Evolutionary conservation across 768 basidiomycete species (phyloP).

Genomic region (Russula foetens): DNA sequence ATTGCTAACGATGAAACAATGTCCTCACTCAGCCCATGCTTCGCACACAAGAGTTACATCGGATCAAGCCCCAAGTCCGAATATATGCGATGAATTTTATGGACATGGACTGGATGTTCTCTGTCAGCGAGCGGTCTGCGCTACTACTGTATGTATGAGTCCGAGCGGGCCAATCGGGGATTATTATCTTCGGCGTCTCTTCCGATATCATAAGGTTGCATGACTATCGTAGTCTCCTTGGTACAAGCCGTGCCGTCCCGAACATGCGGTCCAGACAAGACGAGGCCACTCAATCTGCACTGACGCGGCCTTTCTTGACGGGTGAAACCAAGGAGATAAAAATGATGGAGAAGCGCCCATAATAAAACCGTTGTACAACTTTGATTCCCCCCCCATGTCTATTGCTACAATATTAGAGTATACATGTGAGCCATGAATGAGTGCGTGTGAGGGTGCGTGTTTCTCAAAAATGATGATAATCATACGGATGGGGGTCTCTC

Average conservation of each 20-base stretch:
- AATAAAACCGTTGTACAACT: not conserved
- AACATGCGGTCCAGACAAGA: not conserved
- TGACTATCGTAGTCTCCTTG: too few relatives aligned
- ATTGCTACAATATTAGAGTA: slow-evolving; percentile 5
- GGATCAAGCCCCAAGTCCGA: not conserved
- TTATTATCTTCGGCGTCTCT: too few relatives aligned
- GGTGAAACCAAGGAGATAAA: not conserved
- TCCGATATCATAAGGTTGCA: too few relatives aligned
- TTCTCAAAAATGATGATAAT: not conserved
- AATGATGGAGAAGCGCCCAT: not conserved
- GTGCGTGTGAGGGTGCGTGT: not conserved
- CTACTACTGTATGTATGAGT: too few relatives aligned
- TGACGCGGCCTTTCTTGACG: not conserved
- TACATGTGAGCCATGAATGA: not conserved
- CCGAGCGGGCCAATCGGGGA: too few relatives aligned
- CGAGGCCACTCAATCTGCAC: not conserved
- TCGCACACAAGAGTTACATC: not conserved
- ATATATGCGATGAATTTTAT: not conserved
- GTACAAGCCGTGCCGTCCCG: not conserved
- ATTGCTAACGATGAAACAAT: not conserved
- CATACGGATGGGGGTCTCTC: not conserved
- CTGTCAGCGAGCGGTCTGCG: too few relatives aligned
- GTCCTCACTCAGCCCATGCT: not conserved
- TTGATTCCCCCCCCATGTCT: not conserved
- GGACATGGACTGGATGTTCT: not conserved